Base-by-base conservation (phyloP, 73 alveolate species). In the Stentor roeselii region DNA sequence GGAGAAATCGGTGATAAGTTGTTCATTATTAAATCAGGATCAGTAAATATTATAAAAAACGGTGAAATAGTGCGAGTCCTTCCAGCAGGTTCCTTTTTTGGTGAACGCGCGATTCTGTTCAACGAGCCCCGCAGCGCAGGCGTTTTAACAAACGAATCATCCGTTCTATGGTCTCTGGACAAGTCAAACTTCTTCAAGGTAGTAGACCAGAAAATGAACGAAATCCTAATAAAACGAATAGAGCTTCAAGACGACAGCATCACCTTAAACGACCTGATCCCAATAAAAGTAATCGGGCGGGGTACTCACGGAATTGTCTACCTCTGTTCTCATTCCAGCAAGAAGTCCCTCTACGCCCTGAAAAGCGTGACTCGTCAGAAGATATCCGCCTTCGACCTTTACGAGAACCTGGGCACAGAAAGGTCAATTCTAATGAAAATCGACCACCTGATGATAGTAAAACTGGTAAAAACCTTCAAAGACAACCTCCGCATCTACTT, bases 381-480 rank as follows among this genome's bases (percentile, higher is more conserved):
- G 41, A n/a, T n/a, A 3, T n/a, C 41, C 27, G 27, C 38, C 15
- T 39, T 32, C 36, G 61, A 75, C 38, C 3, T 75, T 27, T 35
- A 30, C 41, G 61, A 75, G 21, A 75, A 75, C 41, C 41, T 75
- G 41, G 82, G 41, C 38, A 39, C 41, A 75, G 82, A 75, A 75
- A 75, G 82, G 41, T 40, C 78, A 32, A 84, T 84, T 11, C 61
- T 84, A 84, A 78, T 84, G 39, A 60, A 84, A 84, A 84, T 84
- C 37, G 90, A 84, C 60, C 90, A 84, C 42, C 90, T 86, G 30
- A 78, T 84, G 39, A 84, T 84, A 11, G 90, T 84, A 3, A 84
- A 84, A 84, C 78, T 84, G 78, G 90, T 84, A 42, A 84, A 84
- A 75, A 84, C 90, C 41, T 74, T 84, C 78, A 84, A 84, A 84